Base-by-base conservation (phyloP, 2,329 filamentous ascomycete species). In the Tolypocladium tropicale region DNA sequence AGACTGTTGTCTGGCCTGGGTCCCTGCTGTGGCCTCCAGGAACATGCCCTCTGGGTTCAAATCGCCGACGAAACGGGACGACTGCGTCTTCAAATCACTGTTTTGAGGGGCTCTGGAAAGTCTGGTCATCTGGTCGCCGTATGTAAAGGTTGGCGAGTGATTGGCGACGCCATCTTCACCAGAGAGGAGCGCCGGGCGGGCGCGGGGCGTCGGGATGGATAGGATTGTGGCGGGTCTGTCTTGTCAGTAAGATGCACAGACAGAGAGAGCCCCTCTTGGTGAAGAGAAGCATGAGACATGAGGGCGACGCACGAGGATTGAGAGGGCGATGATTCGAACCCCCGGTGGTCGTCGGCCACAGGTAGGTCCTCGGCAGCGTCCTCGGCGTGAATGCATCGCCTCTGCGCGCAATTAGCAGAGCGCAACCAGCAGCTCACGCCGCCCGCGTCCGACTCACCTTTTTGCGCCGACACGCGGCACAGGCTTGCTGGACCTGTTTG, bases 31-130 rank as follows among this genome's bases (percentile, higher is more conserved):
- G 1, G 78, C 80, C 60, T 82, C 78, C 61, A 81, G 72, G 56
- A 85, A 81, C 64, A 84, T 78, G 57, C 78, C 78, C 64, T 84
- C 81, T 2, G 81, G 82, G 60, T 82, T 84, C 32, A 83, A 62
- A 61, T 84, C 81, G 21, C 81, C 80, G 39, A 84, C 76, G 55
- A 83, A 84, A 7, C 81, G 77, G 1, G 71, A 72, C 0, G 70
- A 69, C 41, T 65, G 64, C 11, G 65, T 56, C 34, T 39, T 48
- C 28, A 39, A 18, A 36, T 14, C 28, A 2, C 30, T 46, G n/a
- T 32, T 25, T 16, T 33, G 52, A 16, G 25, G 16, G 1, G n/a
- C 25, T 5, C 50, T 21, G 21, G 16, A 32, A 28, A 36, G 37
- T 23, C 21, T 32, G 9, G 41, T 14, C 23, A 36, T 10, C n/a